phyloP scores from a whole-genome alignment of 2,329 filamentous ascomycete species.

The Ophiostoma populinum region DNA sequence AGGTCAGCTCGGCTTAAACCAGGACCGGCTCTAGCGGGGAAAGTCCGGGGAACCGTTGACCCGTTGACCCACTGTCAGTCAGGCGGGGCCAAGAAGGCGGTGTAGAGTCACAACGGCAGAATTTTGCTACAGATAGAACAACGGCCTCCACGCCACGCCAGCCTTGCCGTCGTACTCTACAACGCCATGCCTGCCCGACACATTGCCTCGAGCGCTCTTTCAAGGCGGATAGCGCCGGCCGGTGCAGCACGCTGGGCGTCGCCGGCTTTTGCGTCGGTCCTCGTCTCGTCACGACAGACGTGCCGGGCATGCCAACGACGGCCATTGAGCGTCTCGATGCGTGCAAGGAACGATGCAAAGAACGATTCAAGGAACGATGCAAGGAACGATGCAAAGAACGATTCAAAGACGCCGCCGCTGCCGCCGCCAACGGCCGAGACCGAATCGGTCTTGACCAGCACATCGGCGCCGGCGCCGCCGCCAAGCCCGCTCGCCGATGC shows the following conservation, averaged over 20 bases:
- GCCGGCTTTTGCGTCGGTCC: background rate
- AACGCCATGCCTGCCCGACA: constrained; percentile 1
- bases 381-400: background rate
- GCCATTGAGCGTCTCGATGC: constrained; percentile 3
- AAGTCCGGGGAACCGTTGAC: too few relatives aligned
- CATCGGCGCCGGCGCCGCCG: constrained; percentile 1
- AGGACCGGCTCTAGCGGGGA: too few relatives aligned
- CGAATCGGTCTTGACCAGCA: background rate
- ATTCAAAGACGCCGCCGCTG: background rate
- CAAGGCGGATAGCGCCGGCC: background rate
- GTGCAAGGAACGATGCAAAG: too few relatives aligned
- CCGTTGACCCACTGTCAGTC: too few relatives aligned
- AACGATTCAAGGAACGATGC: too few relatives aligned
- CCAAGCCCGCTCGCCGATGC: constrained; percentile 32
- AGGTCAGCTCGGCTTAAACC: too few relatives aligned
- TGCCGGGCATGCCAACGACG: constrained; percentile 27
- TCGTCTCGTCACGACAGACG: background rate
- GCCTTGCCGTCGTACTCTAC: background rate
- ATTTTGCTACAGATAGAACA: background rate
- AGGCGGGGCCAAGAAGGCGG: too few relatives aligned
- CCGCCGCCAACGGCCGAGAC: constrained; percentile 1
- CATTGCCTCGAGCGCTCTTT: background rate
- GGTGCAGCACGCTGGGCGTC: constrained; percentile 1
- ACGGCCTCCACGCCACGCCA: too few relatives aligned
- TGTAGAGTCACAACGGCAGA: constrained; percentile 1